Evolutionary conservation across 108 stramenopile species (phyloP), one percentile per base, ranked within the genome.

Genomic region (Chaetoceros muelleri): DNA sequence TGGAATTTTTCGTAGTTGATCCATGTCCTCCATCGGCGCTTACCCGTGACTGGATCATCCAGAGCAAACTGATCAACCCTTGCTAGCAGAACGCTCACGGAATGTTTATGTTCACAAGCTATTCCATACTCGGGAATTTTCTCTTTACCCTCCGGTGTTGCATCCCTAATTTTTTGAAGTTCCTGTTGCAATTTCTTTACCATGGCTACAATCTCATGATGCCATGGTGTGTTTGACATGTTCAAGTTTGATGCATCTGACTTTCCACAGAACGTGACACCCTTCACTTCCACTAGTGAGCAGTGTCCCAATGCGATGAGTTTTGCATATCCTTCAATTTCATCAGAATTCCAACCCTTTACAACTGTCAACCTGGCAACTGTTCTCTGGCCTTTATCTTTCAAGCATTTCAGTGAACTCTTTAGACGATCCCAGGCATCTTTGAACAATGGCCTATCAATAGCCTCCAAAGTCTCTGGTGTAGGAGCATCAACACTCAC

Each of bases 191-290:
- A 66, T 17, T 65, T 74, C 53, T 57, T 60, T 24, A 72, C 73
- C 54, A 95, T 78, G 3, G 74, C 73, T 7, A 87, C 75, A 29
- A 94, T 86, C 67, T 98, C 95, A 62, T 94, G 85, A 68, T 98
- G 96, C 90, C 92, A 95, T 2, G 95, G 96, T 20, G 90, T 84
- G 65, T 98, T 95, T 58, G 77, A 67, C 91, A 96, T 98, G 69
- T 94, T 96, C 23, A 98, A 78, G 70, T 90, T 93, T 52, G 90
- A 92, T 21, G 91, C 95, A 64, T 96, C 95, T 1, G 85, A 87
- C 52, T 93, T 95, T 24, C 97, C 97, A 54, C 97, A 96, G 66
- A 96, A 98, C 3, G 97, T 98, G 0, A 98, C 95, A 17, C 89
- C 96, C 84, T 98, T 98, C 54, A 96, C 77, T 64, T 98, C 96